Evolutionary conservation across 2,329 filamentous ascomycete genomes (phyloP).

Genomic region (Monilinia laxa): DNA sequence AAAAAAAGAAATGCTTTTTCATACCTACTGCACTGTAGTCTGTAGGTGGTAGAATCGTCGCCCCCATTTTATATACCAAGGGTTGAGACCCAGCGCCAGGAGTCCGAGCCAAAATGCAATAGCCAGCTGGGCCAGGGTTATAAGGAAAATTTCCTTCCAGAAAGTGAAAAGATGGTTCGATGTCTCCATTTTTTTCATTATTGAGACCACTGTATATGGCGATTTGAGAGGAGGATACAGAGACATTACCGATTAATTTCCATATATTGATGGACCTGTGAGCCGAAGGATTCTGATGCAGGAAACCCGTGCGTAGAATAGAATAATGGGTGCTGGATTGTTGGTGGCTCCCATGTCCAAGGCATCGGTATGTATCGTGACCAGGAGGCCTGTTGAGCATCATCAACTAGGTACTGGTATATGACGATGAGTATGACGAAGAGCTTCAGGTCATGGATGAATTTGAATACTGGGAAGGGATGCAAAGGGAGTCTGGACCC

Average conservation of each 20-base stretch:
- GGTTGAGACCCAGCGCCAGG: too few species aligned
- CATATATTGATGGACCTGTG: not conserved
- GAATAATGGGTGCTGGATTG: not conserved
- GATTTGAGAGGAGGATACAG: not conserved
- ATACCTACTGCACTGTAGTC: not conserved
- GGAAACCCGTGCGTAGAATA: not conserved
- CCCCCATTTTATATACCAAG: not conserved
- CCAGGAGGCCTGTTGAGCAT: conserved; percentile 21
- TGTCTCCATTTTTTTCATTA: conserved; percentile 7
- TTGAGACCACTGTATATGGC: not conserved
- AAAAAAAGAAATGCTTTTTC: conserved; percentile 10
- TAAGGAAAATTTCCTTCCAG: conserved; percentile 2
- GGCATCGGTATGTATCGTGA: conserved; percentile 26
- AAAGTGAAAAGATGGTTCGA: conserved; percentile 10
- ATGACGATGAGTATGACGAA: not conserved
- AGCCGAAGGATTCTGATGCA: conserved; percentile 11
- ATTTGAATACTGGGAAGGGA: not conserved
- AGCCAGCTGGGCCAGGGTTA: not conserved
- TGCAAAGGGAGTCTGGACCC: not conserved
- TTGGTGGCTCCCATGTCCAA: conserved; percentile 24
- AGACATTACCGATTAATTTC: conserved; percentile 10
- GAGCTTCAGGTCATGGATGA: not conserved
- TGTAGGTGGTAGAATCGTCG: not conserved
- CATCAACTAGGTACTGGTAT: not conserved
- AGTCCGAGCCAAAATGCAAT: not conserved